Conservation (phyloP, 108 stramenopile species). For the Nannochloropsis salina region DNA sequence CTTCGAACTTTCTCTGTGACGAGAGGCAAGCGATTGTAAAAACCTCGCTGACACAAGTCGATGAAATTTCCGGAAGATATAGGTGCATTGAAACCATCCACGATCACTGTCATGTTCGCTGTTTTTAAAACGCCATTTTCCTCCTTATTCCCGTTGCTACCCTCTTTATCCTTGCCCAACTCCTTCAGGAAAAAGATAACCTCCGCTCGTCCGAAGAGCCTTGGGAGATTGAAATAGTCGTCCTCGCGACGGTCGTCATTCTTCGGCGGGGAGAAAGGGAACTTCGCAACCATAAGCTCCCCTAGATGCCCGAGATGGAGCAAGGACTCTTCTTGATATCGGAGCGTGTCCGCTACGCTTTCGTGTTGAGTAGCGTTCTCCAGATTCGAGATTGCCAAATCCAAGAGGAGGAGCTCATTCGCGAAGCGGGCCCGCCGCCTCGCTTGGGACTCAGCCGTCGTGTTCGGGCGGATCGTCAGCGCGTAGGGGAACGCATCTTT, state of each 20-base stretch:
- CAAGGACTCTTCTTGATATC: constrained; percentile 15
- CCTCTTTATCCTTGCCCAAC: constrained; percentile 49
- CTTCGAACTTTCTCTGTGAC: constrained; percentile 65
- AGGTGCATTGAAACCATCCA: constrained; percentile 87
- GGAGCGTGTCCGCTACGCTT: constrained; percentile 2
- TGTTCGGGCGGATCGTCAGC: neutral
- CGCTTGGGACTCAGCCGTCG: neutral
- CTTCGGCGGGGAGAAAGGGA: constrained; percentile 52
- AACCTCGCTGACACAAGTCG: constrained; percentile 84
- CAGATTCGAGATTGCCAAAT: neutral
- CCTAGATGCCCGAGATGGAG: constrained; percentile 24
- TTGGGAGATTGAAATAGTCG: constrained; percentile 75
- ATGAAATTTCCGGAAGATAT: constrained; percentile 87
- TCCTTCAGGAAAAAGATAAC: constrained; percentile 70
- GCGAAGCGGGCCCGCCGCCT: neutral
- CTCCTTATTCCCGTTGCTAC: neutral
- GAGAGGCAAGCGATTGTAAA: constrained; percentile 79
- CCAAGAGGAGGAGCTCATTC: neutral
- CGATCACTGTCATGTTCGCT: constrained; percentile 78
- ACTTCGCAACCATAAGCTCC: constrained; percentile 34
- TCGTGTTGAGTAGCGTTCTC: neutral
- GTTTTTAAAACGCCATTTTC: constrained; percentile 58
- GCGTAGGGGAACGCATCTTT: constrained; percentile 16
- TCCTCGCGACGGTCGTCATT: constrained; percentile 59
- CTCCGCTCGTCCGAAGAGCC: constrained; percentile 68